Conservation (phyloP, 1,284 basidiomycete species). For the Boletus semigastroideus region DNA sequence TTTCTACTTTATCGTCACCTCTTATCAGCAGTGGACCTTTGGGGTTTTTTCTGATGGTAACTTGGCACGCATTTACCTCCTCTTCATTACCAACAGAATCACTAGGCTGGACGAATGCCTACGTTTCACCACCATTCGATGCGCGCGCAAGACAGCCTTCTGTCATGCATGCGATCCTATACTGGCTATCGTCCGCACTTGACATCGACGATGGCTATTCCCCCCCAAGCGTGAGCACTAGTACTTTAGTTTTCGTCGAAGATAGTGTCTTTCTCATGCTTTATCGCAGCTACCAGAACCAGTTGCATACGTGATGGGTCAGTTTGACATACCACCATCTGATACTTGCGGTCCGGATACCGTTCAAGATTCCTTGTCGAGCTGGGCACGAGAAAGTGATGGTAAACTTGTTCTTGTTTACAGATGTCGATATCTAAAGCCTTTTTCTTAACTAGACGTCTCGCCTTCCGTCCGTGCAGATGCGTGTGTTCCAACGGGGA, state of each 20-base stretch:
- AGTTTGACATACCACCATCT: conserved; percentile 21
- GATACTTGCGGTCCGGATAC: conserved; percentile 16
- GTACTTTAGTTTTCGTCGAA: background rate
- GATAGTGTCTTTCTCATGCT: conserved; percentile 2
- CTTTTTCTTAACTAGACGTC: conserved; percentile 14
- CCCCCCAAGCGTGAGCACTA: conserved; percentile 24
- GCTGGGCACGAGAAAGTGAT: conserved; percentile 35
- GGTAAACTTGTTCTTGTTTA: conserved; percentile 25
- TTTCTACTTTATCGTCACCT: conserved; percentile 46
- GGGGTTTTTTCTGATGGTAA: conserved; percentile 50
- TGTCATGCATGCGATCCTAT: conserved; percentile 34
- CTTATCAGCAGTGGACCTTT: conserved; percentile 50
- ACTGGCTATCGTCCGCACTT: conserved; percentile 37
- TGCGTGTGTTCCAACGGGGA: conserved; percentile 8
- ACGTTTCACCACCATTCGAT: conserved; percentile 35
- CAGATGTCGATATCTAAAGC: background rate
- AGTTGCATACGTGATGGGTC: conserved; percentile 33
- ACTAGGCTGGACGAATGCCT: conserved; percentile 39
- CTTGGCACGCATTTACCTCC: conserved; percentile 2
- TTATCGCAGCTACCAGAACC: conserved; percentile 39
- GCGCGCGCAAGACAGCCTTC: conserved; percentile 30
- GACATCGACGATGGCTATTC: conserved; percentile 33
- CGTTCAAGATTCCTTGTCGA: conserved; percentile 35
- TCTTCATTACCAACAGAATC: conserved; percentile 13
- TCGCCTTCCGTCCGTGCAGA: conserved; percentile 23